Evolutionary conservation across 228 moss, liverwort and hornwort genomes (phyloP).

Genomic region (Sphagnum fallax): DNA sequence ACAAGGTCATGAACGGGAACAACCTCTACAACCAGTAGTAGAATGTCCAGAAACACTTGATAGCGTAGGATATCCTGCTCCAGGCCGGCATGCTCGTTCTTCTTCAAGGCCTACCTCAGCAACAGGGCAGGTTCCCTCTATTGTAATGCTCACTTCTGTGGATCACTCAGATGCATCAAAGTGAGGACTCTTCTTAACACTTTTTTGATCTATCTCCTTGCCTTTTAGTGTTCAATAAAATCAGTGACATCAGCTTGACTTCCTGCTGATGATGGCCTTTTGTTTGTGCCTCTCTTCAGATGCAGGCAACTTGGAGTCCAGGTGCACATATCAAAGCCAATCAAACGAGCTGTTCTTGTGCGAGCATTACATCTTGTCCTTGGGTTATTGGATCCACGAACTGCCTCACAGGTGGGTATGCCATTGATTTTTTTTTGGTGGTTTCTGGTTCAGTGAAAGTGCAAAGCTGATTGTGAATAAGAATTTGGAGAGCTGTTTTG

Average conservation of each 20-base stretch:
- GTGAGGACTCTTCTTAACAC: constrained; percentile 11
- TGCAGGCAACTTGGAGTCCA: constrained; percentile 64
- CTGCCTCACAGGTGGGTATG: constrained; percentile 18
- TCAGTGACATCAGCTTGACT: no score
- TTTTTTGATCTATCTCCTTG: neutral
- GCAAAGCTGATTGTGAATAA: no score
- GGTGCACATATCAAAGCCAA: constrained; percentile 53
- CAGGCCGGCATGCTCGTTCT: constrained; percentile 8
- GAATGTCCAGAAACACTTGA: neutral
- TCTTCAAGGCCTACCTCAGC: constrained; percentile 24
- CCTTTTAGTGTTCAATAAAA: neutral
- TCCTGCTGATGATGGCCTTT: no score
- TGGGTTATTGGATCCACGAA: constrained; percentile 25
- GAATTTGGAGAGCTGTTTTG: no score
- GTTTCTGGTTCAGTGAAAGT: no score
- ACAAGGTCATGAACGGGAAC: no score
- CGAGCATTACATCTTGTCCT: constrained; percentile 59
- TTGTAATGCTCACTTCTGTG: constrained; percentile 63
- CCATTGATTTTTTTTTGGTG: neutral
- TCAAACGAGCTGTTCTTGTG: constrained; percentile 54
- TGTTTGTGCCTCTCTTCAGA: constrained; percentile 15
- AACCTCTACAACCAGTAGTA: no score
- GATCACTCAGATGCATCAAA: constrained; percentile 57
- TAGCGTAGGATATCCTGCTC: constrained; percentile 4
- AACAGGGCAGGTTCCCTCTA: constrained; percentile 38